Evolutionary conservation across 305 asterid genomes (phyloP), one percentile per base, ranked within the genome.

Genomic region (Fraxinus floribunda): DNA sequence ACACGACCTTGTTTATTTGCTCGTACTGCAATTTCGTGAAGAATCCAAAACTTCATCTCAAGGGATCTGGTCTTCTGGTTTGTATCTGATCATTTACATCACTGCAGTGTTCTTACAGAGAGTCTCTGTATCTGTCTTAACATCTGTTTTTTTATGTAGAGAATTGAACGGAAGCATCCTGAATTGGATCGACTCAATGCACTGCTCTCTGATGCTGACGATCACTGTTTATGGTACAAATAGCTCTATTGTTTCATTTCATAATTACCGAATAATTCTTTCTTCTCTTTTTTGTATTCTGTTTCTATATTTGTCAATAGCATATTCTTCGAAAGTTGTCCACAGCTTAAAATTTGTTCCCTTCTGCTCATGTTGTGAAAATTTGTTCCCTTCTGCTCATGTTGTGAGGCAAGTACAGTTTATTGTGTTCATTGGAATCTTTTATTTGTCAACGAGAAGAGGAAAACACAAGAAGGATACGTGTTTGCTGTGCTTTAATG

Each of bases 221-320:
- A 87, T 82, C 94, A 90, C 32, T 91, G 94, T 79, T 80, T 94
- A 81, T 85, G 98, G 99, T 95, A 91, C 77, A 90, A 66, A 76
- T 75, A 79, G 79, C 36, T 62, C 29, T 75, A 52, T 71, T 82
- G 38, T 81, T 85, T 78, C 57, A 38, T 80, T 81, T 57, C 77
- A 68, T 38, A 36, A 1, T 26, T 34, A 22, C 39, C 8, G 8
- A 68, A 68, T 68, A 68, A 68, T 29, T 30, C 71, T 62, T 62
- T 30, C 20, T 2, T 30, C 3, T n/a, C 68, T 22, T 52, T 60
- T 78, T 22, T 16, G 49, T 39, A 24, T 46, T 24, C 44, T 26
- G 22, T 73, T 44, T 75, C 77, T 3, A 36, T 44, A 75, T 80
- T 52, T 78, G 52, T 34, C 6, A 4, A 32, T 35, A 3, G 18